Base-by-base conservation (phyloP, 306 rosid species). In the Castanopsis chinensis region DNA sequence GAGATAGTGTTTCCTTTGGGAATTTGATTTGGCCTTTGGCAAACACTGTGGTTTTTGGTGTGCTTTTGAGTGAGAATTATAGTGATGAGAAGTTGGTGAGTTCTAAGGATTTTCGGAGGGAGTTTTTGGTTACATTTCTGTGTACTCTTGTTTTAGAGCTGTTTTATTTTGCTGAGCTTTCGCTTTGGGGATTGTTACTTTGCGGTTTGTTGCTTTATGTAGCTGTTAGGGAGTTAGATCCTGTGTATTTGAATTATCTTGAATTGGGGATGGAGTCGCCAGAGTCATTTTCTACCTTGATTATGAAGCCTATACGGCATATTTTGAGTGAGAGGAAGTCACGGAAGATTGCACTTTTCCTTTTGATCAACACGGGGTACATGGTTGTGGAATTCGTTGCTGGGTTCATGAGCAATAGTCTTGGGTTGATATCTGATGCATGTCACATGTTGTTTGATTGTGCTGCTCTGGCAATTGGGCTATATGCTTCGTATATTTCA, bases 401-500 rank as follows among this genome's bases (percentile, higher is more conserved):
- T 15, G 98, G 97, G 58, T 94, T 94, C 75, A 90, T 92, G 98
- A 90, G 98, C 85, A 94, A 94, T 82, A 94, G 98, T 86, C 91
- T 94, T 75, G 98, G 98, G 18, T 83, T 94, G 77, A 94, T 94
- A 78, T 90, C 98, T 5, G 98, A 94, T 88, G 98, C 97, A 0
- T 94, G 98, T 73, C 99, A 94, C 80, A 94, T 94, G 99, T 83
- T 94, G 91, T 94, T 94, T 84, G 99, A 94, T 82, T 94, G 99
- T 87, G 99, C 97, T 86, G 99, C 99, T 72, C 82, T 94, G 83
- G 97, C 99, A 9, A 91, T 94, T 83, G 99, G 99, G 75, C 67
- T 94, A 53, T 94, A 94, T 82, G 99, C 99, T 73, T 94, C 97
- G 0, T 94, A 94, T 84, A 92, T 94, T 73, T 94, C 99, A 3